Conservation (phyloP, 345 rosid species). For the Brassica carinata region DNA sequence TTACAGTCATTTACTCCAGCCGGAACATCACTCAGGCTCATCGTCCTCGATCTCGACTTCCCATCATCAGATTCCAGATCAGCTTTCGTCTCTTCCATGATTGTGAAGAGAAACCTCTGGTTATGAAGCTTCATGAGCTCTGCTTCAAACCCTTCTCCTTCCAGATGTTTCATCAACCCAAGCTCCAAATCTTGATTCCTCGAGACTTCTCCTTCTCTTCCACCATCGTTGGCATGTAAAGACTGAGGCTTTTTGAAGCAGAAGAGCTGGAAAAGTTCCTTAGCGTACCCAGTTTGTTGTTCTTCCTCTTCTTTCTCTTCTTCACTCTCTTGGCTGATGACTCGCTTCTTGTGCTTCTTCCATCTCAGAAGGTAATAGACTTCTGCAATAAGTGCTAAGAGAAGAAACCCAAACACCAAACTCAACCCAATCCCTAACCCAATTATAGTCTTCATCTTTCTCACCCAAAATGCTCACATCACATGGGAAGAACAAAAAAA, state of each 20-base stretch:
- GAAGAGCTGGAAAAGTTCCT: conserved; percentile 59
- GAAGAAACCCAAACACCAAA: conserved; percentile 69
- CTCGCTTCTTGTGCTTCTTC: conserved; percentile 58
- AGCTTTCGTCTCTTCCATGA: conserved; percentile 91
- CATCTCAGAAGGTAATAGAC: conserved; percentile 79
- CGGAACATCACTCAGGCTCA: conserved; percentile 74
- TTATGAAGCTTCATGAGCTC: conserved; percentile 96
- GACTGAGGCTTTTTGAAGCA: conserved; percentile 62
- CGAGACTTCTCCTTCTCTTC: conserved; percentile 15
- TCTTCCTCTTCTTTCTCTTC: conserved; percentile 45
- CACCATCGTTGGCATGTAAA: conserved; percentile 33
- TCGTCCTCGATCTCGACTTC: conserved; percentile 69
- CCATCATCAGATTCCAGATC: conserved; percentile 95
- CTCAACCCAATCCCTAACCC: conserved; percentile 77
- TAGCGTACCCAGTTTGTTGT: conserved; percentile 45
- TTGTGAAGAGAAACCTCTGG: conserved; percentile 93
- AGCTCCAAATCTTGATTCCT: conserved; percentile 54
- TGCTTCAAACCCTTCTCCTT: conserved; percentile 52
- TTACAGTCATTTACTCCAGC: conserved; percentile 36
- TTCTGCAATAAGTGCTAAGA: conserved; percentile 72
- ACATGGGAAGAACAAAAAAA: conserved; percentile 27
- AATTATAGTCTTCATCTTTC: conserved; percentile 59
- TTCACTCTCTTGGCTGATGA: conserved; percentile 45
- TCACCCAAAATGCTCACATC: conserved; percentile 50
- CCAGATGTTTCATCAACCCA: conserved; percentile 62